Evolutionary conservation across 306 rosid genomes (phyloP), one percentile per base, ranked within the genome.

Genomic region (Carpinus fangiana): DNA sequence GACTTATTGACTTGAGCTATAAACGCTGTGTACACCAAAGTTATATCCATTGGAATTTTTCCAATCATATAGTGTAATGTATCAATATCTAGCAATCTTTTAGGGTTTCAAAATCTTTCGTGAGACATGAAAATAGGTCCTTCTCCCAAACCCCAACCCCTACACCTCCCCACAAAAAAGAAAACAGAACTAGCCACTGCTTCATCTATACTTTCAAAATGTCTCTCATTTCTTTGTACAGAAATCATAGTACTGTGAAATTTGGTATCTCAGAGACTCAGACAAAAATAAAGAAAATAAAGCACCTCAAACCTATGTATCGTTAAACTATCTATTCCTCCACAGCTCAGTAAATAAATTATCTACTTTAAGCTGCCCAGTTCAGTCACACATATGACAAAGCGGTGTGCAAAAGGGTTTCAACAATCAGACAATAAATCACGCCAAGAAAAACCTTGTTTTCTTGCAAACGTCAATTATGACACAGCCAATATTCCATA

Each of bases 401-500:
- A 34, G 23, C 43, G 8, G 26, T 74, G 28, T 9, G 72, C 48
- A 41, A 41, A 67, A 18, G 72, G 28, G 50, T 67, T 67, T 9
- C 51, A 45, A 53, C 51, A 14, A 73, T 55, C 5, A 4, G 23
- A 41, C 74, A 38, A 50, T n/a, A 52, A 26, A 73, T 23, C 43
- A 77, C n/a, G 14, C 21, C 21, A 16, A 26, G 34, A 52, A 79
- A 72, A 79, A 36, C 34, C 14, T 38, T 57, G 73, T 7, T 52
- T 73, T 21, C 72, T 43, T 62, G 55, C 36, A 46, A 26, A 52
- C 17, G 8, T 41, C 18, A 41, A 18, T 5, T 36, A 79, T 43
- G 55, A 52, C 56, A 64, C 28, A 51, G 52, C 18, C 17, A n/a
- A 28, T 14, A 5, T 52, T 38, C 50, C 31, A n/a, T 14, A 1